Conservation (phyloP, 768 basidiomycete genomes). For the Termitomyces sp. region DNA sequence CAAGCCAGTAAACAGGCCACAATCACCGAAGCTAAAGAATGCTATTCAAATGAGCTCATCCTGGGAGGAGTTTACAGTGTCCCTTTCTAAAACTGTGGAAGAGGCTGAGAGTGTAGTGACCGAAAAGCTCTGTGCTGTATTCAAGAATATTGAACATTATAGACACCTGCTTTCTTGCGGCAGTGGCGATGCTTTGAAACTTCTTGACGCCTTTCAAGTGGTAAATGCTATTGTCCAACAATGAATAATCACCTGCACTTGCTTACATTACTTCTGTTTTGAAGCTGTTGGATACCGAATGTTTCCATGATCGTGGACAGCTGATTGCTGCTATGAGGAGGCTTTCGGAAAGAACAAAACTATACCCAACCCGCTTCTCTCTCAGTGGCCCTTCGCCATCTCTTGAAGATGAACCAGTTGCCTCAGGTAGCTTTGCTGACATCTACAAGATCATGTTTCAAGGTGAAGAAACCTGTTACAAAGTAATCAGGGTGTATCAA, state of each 20-base stretch:
- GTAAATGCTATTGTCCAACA: not conserved
- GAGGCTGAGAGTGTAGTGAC: not conserved
- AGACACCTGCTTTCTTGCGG: not conserved
- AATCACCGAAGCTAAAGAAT: no score
- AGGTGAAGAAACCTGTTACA: conserved; percentile 1
- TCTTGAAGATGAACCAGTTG: not conserved
- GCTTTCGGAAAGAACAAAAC: not conserved
- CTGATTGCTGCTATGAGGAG: conserved; percentile 8
- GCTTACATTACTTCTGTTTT: not conserved
- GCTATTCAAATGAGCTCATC: no score
- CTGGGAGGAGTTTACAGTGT: no score
- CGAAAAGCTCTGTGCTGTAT: not conserved
- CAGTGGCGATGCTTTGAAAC: not conserved
- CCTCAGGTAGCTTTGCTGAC: conserved; percentile 1
- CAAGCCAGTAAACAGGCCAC: no score
- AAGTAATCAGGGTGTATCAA: not conserved
- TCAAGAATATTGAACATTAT: not conserved
- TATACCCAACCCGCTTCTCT: conserved; percentile 3
- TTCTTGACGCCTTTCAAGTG: conserved; percentile 6
- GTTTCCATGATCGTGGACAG: not conserved
- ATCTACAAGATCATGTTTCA: conserved; percentile 1
- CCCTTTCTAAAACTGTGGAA: no score
- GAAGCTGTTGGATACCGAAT: conserved; percentile 3
- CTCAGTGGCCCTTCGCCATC: not conserved
- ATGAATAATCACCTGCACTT: not conserved